Percentiles rank a stretch among this genome's conserved stretches.
phyloP scores from a whole-genome alignment of 345 rosid genomes.

The Syzygium aqueum region DNA sequence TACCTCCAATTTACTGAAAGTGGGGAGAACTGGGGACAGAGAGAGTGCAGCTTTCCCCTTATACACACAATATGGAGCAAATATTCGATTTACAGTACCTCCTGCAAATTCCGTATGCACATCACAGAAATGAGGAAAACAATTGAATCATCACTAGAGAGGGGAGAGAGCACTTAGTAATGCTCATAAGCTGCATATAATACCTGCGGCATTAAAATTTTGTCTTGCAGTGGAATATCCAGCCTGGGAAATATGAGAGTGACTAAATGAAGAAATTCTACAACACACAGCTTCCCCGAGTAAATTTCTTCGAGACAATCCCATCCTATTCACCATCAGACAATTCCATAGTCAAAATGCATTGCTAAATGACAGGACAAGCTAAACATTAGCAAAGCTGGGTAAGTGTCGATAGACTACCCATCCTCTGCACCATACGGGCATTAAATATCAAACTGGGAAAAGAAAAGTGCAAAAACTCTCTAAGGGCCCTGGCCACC shows the following conservation, averaged over 20 bases:
- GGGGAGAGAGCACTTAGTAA: constrained; percentile 2
- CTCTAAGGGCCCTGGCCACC: neutral
- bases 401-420: neutral
- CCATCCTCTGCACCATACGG: neutral
- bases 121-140: neutral
- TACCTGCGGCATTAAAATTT: constrained; percentile 15
- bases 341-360: neutral
- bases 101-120: neutral
- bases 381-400: neutral
- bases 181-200: neutral
- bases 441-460: neutral
- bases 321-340: constrained; percentile 22
- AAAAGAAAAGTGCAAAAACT: neutral
- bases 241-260: constrained; percentile 22
- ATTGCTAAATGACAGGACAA: neutral
- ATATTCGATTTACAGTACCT: constrained; percentile 32
- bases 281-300: constrained; percentile 7
- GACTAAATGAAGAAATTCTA: constrained; percentile 16
- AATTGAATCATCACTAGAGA: neutral
- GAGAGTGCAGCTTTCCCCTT: constrained; percentile 92
- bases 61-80: constrained; percentile 63
- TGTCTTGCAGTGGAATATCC: constrained; percentile 29
- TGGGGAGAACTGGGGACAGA: constrained; percentile 62
- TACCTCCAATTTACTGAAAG: constrained; percentile 51
- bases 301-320: constrained; percentile 12